A percentile compares a stretch with the other conserved stretches of the same genome.
These are phyloP conservation scores for Thalassiosira profunda DNA, from an alignment of 108 stramenopile genomes.

Conservation along the genomic window DNA sequence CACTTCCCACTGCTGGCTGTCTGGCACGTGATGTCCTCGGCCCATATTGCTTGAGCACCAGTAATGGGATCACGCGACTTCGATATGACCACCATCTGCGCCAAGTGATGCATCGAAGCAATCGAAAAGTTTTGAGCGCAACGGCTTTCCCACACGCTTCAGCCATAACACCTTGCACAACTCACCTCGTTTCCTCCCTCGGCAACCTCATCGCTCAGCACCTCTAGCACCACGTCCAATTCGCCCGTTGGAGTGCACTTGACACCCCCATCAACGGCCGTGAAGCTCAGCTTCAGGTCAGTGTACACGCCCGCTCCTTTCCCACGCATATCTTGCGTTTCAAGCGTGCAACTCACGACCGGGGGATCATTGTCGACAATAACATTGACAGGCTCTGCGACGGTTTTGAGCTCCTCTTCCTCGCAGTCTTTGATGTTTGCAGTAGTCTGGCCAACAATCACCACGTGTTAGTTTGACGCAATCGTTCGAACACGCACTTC, in stretches of 20 bases:
- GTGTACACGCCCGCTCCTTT: conserved; percentile 12
- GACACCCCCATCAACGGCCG: background rate
- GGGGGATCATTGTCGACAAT: conserved; percentile 5
- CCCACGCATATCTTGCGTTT: background rate
- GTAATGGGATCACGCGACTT: background rate
- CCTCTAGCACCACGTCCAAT: background rate
- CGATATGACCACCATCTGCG: conserved; percentile 13
- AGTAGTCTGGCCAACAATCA: too few species aligned
- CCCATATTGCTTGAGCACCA: background rate
- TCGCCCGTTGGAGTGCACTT: conserved; percentile 6
- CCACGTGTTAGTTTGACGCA: too few species aligned
- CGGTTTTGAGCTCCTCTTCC: too few species aligned
- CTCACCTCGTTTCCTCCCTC: conserved; percentile 5
- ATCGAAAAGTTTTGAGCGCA: too few species aligned
- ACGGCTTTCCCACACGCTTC: background rate
- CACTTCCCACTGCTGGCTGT: conserved; percentile 4
- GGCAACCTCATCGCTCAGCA: conserved; percentile 9
- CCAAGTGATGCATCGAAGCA: too few species aligned
- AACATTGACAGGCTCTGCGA: too few species aligned
- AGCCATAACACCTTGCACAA: background rate
- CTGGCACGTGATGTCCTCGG: background rate
- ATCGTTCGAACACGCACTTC: too few species aligned
- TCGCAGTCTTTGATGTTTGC: too few species aligned
- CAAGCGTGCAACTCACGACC: background rate
- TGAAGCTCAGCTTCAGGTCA: conserved; percentile 2